phyloP scores from a whole-genome alignment of 768 basidiomycete species.

The Lyophyllum atratum region DNA sequence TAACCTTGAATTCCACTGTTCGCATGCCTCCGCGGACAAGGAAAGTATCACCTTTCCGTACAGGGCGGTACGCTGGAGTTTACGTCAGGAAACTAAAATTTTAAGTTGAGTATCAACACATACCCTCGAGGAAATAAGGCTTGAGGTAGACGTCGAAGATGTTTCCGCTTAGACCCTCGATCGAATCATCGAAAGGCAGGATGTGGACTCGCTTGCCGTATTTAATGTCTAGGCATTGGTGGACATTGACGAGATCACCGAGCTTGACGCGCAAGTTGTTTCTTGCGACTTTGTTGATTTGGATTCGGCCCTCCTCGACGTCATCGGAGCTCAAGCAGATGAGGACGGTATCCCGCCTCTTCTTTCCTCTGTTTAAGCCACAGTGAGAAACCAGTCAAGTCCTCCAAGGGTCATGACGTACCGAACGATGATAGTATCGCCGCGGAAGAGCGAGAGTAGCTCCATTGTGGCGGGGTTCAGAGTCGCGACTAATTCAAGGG shows the following conservation, averaged over 20 bases:
- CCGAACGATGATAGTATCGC: constrained; percentile 95
- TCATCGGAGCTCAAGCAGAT: constrained; percentile 96
- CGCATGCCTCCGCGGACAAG: constrained; percentile 98
- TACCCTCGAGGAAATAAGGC: constrained; percentile 98
- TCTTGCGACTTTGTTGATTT: constrained; percentile 99
- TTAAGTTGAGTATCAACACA: constrained; percentile 13
- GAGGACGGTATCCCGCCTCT: constrained; percentile 95
- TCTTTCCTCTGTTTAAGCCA: constrained; percentile 74
- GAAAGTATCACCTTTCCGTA: constrained; percentile 98
- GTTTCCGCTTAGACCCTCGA: constrained; percentile 97
- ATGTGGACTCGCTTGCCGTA: constrained; percentile 98
- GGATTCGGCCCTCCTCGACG: constrained; percentile 97
- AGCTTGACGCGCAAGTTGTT: constrained; percentile 98
- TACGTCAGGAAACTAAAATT: not conserved
- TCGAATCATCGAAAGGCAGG: constrained; percentile 96
- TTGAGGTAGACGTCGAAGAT: constrained; percentile 98
- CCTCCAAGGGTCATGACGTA: constrained; percentile 31
- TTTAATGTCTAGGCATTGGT: constrained; percentile 96
- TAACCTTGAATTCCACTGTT: constrained; percentile 98
- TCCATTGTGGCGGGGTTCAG: constrained; percentile 93
- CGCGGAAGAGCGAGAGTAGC: constrained; percentile 87
- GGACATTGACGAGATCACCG: constrained; percentile 94
- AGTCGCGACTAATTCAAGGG: constrained; percentile 13
- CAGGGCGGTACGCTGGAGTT: constrained; percentile 79
- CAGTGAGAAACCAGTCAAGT: not conserved